Evolutionary conservation across 208 protist genomes (phyloP).

Genomic region (Trypanosoma scelopori): DNA sequence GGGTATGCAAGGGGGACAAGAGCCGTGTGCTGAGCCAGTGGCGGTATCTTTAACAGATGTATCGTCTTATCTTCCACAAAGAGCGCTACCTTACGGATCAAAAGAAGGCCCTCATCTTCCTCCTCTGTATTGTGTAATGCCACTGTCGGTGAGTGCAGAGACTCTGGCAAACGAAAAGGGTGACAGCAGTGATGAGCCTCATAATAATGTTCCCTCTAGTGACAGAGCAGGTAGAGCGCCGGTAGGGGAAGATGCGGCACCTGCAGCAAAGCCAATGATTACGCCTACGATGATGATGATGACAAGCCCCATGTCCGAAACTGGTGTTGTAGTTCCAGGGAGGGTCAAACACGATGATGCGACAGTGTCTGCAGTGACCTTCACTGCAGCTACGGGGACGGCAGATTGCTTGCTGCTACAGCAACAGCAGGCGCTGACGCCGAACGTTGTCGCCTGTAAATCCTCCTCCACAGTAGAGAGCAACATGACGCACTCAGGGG

Average conservation of each 20-base stretch:
- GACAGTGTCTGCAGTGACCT: no score
- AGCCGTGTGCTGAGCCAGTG: not conserved
- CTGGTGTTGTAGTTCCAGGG: not conserved
- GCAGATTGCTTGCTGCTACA: conserved; percentile 5
- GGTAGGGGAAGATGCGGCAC: no score
- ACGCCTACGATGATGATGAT: no score
- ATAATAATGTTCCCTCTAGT: no score
- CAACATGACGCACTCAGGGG: not conserved
- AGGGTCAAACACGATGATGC: not conserved
- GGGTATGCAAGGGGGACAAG: not conserved
- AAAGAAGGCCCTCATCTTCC: not conserved
- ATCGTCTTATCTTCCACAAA: not conserved
- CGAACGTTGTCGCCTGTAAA: not conserved
- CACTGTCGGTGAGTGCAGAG: no score
- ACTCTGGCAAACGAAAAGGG: no score
- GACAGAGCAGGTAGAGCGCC: no score
- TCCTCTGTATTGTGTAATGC: not conserved
- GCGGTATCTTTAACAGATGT: not conserved
- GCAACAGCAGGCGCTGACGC: not conserved
- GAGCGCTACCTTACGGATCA: not conserved
- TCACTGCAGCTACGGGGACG: not conserved
- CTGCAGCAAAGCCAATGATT: no score
- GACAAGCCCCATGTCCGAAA: not conserved
- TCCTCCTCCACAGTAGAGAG: not conserved
- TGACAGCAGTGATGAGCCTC: no score